These are phyloP conservation scores for Eucalyptus dawsonii DNA, from an alignment of 345 rosid species.

Conservation along the genomic window DNA sequence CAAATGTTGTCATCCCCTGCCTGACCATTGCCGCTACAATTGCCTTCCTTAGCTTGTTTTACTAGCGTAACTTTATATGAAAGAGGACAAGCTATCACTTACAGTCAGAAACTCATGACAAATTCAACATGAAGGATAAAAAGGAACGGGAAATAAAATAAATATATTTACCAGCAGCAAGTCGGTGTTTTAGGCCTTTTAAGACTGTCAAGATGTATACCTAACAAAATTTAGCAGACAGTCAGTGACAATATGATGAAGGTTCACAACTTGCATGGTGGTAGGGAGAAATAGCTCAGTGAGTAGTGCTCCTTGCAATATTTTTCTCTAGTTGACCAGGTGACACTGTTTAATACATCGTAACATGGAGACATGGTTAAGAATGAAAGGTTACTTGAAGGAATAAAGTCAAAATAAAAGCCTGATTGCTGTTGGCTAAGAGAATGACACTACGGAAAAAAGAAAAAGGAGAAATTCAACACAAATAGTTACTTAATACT, in stretches of 20 bases:
- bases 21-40: background rate
- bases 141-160: background rate
- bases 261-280: background rate
- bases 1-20: background rate
- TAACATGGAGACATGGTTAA: background rate
- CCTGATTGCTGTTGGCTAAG: background rate
- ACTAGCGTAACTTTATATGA: background rate
- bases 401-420: background rate
- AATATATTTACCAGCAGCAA: slow-evolving; percentile 69
- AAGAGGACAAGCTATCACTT: background rate
- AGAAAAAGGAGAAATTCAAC: background rate
- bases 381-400: background rate
- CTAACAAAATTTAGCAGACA: slow-evolving; percentile 23
- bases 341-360: background rate
- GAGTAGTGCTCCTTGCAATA: background rate
- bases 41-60: background rate
- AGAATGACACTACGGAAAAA: background rate
- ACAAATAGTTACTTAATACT: background rate
- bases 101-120: background rate
- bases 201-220: slow-evolving; percentile 75
- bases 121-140: background rate
- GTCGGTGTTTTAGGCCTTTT: slow-evolving; percentile 85
- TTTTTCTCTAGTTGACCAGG: background rate
- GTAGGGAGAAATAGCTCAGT: background rate
- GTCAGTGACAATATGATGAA: background rate